phyloP scores from a whole-genome alignment of 2,329 filamentous ascomycete species.

The Dactylonectria macrodidyma region DNA sequence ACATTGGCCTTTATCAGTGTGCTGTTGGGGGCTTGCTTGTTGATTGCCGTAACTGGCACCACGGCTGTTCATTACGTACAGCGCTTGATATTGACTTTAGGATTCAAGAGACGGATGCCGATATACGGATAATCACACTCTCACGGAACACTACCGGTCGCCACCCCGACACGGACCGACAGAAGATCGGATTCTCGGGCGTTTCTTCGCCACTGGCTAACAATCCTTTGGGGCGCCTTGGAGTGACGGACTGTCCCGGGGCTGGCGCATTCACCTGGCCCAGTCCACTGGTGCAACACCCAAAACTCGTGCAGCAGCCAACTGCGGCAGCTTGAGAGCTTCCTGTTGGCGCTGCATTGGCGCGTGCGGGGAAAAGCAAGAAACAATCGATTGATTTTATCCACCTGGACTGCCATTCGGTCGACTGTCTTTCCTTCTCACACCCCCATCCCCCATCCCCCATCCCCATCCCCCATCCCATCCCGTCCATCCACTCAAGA shows the following conservation, averaged over 20 bases:
- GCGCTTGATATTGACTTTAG: not conserved
- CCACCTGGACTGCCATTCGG: conserved; percentile 25
- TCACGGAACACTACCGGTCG: conserved; percentile 2
- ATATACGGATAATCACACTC: conserved; percentile 9
- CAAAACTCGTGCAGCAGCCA: not conserved
- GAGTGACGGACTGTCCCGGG: conserved; percentile 14
- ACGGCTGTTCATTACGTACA: conserved; percentile 9
- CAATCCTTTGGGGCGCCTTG: not conserved
- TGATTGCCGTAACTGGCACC: conserved; percentile 1
- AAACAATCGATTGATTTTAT: conserved; percentile 30
- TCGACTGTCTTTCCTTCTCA: conserved; percentile 18
- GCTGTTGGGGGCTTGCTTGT: conserved; percentile 1
- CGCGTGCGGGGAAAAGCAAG: conserved; percentile 24
- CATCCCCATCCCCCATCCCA: not conserved
- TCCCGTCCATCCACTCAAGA: conserved; percentile 8
- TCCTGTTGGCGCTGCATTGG: conserved; percentile 28
- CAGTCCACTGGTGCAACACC: not conserved
- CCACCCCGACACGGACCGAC: conserved; percentile 8
- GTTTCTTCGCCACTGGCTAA: conserved; percentile 2
- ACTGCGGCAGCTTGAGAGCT: conserved; percentile 17
- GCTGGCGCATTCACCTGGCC: conserved; percentile 10
- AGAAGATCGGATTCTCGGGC: conserved; percentile 16
- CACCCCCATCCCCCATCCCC: conserved; percentile 15
- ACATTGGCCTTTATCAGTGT: conserved; percentile 21
- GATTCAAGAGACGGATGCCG: not conserved